Evolutionary conservation across 169 alveolate genomes (phyloP), one percentile per base, ranked within the genome.

Genomic region (Plasmodium coatneyi): DNA sequence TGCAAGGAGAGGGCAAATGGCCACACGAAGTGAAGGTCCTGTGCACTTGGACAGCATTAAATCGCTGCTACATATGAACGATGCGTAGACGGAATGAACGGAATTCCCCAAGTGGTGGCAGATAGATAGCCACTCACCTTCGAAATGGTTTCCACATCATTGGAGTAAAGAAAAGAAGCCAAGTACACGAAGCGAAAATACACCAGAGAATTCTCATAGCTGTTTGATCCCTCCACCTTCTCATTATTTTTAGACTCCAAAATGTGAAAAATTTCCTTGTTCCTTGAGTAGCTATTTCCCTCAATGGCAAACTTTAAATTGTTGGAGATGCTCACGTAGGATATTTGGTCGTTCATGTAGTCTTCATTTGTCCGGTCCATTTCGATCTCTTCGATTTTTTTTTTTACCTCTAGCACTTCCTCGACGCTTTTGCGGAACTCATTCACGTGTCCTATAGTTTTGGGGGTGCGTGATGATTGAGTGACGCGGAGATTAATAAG

Each of bases 231-330:
- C 46, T 89, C 83, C 34, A 46, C 66, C 54, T 80, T 80, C 49
- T 89, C 94, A 80, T 66, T 80, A 32, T 79, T 79, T 9, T 89
- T 89, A 16, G 90, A 80, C 43, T 89, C 94, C 66, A 89, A 39
- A 56, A 89, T 70, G 28, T 89, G 82, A 9, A 41, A 60, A 5
- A 89, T 6, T 80, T 89, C 94, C 19, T 89, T 89, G 2, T 84
- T 66, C 52, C 82, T 89, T 2, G 94, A 80, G 49, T 89, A 89
- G 46, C 71, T 89, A 25, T 78, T 80, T 10, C 83, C 79, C 4
- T 89, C 82, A 10, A 89, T 89, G 1, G 71, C 41, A 70, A 66
- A 80, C 46, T 89, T 80, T 32, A 80, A 89, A 41, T 80, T 80
- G 14, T 89, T 80, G 28, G 90, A 66, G 22, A 89, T 80, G 43